These are phyloP conservation scores for Candida arabinofermentans DNA, from an alignment of 805 yeast species.

Conservation along the genomic window DNA sequence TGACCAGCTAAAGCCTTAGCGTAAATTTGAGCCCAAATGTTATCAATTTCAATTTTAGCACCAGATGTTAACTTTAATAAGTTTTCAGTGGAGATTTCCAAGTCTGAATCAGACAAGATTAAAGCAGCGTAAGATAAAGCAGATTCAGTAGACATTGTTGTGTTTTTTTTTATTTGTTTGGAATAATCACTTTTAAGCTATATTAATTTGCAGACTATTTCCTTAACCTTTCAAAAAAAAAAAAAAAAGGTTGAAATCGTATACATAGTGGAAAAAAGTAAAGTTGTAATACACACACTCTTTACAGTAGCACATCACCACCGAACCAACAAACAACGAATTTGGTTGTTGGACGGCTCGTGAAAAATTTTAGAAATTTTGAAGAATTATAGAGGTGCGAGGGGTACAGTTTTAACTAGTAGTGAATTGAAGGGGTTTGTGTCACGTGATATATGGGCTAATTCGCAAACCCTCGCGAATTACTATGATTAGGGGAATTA, in stretches of 20 bases:
- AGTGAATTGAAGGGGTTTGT: no score
- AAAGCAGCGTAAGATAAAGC: slow-evolving; percentile 97
- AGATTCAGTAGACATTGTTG: slow-evolving; percentile 78
- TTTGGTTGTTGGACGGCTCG: no score
- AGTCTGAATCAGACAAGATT: slow-evolving; percentile 94
- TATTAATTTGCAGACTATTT: slow-evolving; percentile 38
- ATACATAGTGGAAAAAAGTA: no score
- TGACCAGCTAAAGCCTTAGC: slow-evolving; percentile 82
- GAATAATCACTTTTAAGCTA: slow-evolving; percentile 43
- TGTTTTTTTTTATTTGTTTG: slow-evolving; percentile 16
- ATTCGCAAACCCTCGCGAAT: no score
- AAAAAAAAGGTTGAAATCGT: not conserved
- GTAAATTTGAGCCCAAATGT: slow-evolving; percentile 77
- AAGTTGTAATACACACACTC: no score
- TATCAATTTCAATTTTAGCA: slow-evolving; percentile 75
- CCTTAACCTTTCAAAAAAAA: slow-evolving; percentile 16
- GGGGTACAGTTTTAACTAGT: no score
- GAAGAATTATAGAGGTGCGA: no score
- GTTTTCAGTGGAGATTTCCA: slow-evolving; percentile 86
- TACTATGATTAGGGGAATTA: no score
- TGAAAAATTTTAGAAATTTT: no score
- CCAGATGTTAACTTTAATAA: slow-evolving; percentile 66
- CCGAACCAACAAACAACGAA: no score
- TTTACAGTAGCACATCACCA: no score
- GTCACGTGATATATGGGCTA: no score